Evolutionary conservation across 2,329 filamentous ascomycete genomes (phyloP), one percentile per base, ranked within the genome.

Genomic region (Rugonectria rugulosa): DNA sequence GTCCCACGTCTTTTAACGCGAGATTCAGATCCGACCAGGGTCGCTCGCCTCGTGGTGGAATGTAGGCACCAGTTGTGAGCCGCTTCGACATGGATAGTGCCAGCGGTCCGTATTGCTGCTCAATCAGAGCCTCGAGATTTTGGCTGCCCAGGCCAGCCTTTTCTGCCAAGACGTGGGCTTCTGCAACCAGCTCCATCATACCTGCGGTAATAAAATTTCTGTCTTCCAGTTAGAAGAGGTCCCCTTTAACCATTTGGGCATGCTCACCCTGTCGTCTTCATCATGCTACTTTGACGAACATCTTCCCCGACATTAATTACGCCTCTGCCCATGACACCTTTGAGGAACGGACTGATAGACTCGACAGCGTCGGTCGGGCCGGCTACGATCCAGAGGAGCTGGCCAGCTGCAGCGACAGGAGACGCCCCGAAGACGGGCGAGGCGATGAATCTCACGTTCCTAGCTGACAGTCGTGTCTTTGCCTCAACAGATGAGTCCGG

Each of bases 361-460:
- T 70, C 42, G 0, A 79, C 65, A 2, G 76, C 74, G 5, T 59
- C 53, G 0, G 66, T 42, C 0, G 77, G 71, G 0, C 80, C 81
- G 0, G 79, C 79, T 6, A 79, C 56, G 0, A 78, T 74, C 49
- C 80, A 76, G n/a, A 83, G 67, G 2, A 82, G 68, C 34, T 75
- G 70, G 1, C 79, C 80, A 14, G 76, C 65, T 1, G 71, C 72
- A 1, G 81, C 81, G n/a, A 80, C 72, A 0, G 79, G 75, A 0
- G 79, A 80, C 4, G 79, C 78, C 6, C 81, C 81, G 53, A 83
- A 83, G 0, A 83, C 80, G 0, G 81, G 81, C 0, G 73, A 70
- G 0, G 79, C 73, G 23, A 82, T 64, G 42, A 81, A 81, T 3
- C 55, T 48, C 3, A 70, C 75, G 0, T 69, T 70, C 10, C 53